These are phyloP conservation scores for Coemansia umbellata DNA, from an alignment of 192 early-diverging fungal genomes.

Conservation along the genomic window DNA sequence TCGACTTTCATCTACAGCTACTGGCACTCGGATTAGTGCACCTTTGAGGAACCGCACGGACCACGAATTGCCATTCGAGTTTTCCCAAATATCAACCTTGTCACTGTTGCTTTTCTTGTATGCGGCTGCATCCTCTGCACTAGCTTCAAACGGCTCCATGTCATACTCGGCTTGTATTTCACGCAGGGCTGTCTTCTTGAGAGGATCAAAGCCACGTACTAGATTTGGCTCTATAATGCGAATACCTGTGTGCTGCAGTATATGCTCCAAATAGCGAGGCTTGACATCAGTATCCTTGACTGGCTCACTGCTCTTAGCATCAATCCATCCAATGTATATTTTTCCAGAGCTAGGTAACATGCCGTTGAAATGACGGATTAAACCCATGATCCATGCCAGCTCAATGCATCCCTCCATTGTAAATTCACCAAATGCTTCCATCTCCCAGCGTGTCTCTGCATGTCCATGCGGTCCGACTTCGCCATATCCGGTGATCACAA, in stretches of 20 bases:
- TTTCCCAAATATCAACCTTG: conserved; percentile 61
- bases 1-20: conserved; percentile 79
- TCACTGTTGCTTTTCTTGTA: conserved; percentile 81
- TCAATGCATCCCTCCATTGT: conserved; percentile 73
- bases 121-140: conserved; percentile 78
- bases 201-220: conserved; percentile 79
- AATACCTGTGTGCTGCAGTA: conserved; percentile 68
- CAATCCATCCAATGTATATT: conserved; percentile 75
- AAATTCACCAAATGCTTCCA: conserved; percentile 75
- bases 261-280: conserved; percentile 84
- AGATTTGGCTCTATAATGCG: conserved; percentile 79
- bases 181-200: conserved; percentile 78
- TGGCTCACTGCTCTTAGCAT: conserved; percentile 78
- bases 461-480: conserved; percentile 91
- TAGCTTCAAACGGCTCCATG: conserved; percentile 82
- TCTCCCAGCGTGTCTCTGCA: conserved; percentile 91
- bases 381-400: conserved; percentile 97
- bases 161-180: conserved; percentile 86
- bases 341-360: conserved; percentile 1
- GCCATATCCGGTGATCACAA: conserved; percentile 90
- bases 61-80: conserved; percentile 54
- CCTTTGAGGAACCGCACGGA: conserved; percentile 82
- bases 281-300: conserved; percentile 85
- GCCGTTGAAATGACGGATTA: conserved; percentile 80
- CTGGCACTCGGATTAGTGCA: conserved; percentile 81